Evolutionary conservation across 768 basidiomycete genomes (phyloP), one percentile per base, ranked within the genome.

Genomic region (Amanita molliuscula): DNA sequence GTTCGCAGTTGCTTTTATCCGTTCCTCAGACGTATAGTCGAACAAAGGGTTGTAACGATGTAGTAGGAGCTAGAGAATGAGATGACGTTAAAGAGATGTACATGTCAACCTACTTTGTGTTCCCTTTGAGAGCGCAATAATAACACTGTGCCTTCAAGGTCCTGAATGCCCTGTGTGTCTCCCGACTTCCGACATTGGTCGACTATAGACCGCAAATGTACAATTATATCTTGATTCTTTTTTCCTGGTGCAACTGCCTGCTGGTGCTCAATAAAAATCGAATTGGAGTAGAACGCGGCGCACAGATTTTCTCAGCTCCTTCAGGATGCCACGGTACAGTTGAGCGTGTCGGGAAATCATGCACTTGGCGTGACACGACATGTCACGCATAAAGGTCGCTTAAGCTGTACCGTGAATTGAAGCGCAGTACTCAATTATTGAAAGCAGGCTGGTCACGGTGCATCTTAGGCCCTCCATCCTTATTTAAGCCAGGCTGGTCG

Each of bases 11-110:
- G 88, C 88, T 58, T 82, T 73, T 53, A 95, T 76, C 56, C 86
- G 71, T 61, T 95, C 90, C 56, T 90, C 81, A 4, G 75, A 68
- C 0, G 89, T 84, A 54, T 94, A 72, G 59, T 92, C 87, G 36
- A 82, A 65, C 15, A 86, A 68, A 0, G 93, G 92, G 63, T 93
- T 95, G 68, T 97, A 97, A 47, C 89, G 73, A 48, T 89, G 86
- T 53, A 96, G 65, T 43, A 96, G 69, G 18, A 69, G 70, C 93
- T 96, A 59, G 5, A 36, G 31, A 21, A 26, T 11, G 28, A 38
- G 13, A 36, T 10, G 26, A 42, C 15, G 25, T n/a, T 29, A 7
- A 25, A n/a, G 29, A 9, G 33, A 29, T 20, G 21, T 33, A 10
- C 13, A 11, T 7, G 44, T 25, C 5, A 29, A 25, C 60, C 71